Conservation (phyloP, 768 basidiomycete species). For the Rhodosporidiobolus odoratus region DNA sequence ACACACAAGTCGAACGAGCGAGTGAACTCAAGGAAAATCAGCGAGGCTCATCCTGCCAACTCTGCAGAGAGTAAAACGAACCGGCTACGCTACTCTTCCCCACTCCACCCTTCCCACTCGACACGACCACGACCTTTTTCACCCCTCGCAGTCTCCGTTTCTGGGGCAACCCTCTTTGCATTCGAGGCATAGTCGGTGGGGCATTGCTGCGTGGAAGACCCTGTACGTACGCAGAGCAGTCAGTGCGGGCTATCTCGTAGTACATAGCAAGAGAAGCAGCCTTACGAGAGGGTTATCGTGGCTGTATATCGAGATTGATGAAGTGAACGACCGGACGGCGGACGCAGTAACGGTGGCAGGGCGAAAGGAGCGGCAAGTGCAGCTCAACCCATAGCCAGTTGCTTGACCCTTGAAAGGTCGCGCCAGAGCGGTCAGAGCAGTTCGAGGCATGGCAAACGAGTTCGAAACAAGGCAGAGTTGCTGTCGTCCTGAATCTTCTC, state of each 20-base stretch:
- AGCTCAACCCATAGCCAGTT: no score
- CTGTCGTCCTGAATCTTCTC: no score
- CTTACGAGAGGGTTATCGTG: conserved; percentile 42
- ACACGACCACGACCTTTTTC: conserved; percentile 72
- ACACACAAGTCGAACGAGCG: no score
- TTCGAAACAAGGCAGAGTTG: no score
- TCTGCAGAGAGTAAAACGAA: conserved; percentile 48
- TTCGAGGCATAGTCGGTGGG: conserved; percentile 50
- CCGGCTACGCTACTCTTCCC: conserved; percentile 92
- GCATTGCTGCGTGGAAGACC: conserved; percentile 49
- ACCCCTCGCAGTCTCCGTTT: conserved; percentile 57
- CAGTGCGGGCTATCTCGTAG: not conserved
- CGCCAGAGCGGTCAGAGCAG: not conserved
- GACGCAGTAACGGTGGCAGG: not conserved
- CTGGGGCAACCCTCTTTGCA: conserved; percentile 46
- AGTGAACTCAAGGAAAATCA: no score
- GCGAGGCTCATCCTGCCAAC: no score
- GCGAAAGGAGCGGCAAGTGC: not conserved
- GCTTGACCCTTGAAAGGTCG: not conserved
- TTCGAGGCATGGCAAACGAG: conserved; percentile 1
- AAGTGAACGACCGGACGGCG: no score
- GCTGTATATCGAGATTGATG: not conserved
- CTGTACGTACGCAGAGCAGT: conserved; percentile 35
- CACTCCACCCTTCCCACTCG: conserved; percentile 91
- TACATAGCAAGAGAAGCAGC: not conserved